Base-by-base conservation (phyloP, 495 filamentous ascomycete genomes). In the Extremus antarcticus region DNA sequence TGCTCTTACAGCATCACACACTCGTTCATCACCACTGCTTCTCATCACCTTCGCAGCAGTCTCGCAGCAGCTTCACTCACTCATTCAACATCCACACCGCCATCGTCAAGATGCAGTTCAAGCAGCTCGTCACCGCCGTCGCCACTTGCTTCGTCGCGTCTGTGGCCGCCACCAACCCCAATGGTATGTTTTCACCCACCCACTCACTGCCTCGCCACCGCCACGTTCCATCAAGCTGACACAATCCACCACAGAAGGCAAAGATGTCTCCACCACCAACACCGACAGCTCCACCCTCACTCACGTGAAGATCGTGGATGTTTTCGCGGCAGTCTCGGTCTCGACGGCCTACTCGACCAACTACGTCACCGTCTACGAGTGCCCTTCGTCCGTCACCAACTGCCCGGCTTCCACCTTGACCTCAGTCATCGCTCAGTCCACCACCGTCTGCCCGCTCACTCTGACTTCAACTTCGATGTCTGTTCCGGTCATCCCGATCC, bases 391-490 rank as follows among this genome's bases (percentile, higher is more conserved):
- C 13, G 61, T 64, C 47, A 54, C 57, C 43, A 50, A 47, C 47
- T 64, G 61, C 55, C 61, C 61, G 41, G 25, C 47, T 20, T 39
- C 58, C 23, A 29, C 54, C 17, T 29, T 54, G 53, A 64, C 61
- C 10, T 60, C 61, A 45, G 53, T 60, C 47, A 32, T 61, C 39
- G 23, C 62, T n/a, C 21, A 52, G 3, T 59, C 59, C 20, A 64
- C 62, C 3, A 64, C 62, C 10, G 53, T 64, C 56, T 64, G 62
- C 43, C 62, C 62, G 21, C 39, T 57, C 25, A 64, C 59, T 19
- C 46, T 62, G 21, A 64, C 59, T 2, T 53, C 59, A 17, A 22
- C 41, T 25, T 35, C 17, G 11, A 21, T 19, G 9, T 39, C n/a
- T 3, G 7, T 45, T n/a, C 41, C 41, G 41, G 19, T 7, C 17